phyloP scores from a whole-genome alignment of 177 flowering plant genomes.

The Vitis hybrid region DNA sequence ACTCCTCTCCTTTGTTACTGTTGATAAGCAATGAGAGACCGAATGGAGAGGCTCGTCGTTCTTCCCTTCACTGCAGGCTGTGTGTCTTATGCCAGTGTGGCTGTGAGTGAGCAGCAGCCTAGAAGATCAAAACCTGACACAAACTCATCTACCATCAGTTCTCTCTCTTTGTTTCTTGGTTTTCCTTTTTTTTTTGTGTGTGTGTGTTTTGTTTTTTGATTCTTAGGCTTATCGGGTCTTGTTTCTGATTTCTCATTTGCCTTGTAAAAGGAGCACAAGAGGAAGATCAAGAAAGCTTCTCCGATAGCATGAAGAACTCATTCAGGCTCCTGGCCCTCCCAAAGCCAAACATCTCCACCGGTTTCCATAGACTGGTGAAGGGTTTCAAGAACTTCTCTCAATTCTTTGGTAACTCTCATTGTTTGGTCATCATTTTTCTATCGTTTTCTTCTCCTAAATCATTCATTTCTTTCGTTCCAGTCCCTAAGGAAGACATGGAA shows the following conservation, averaged over 20 bases:
- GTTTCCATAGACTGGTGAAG: constrained; percentile 59
- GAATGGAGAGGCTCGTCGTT: constrained; percentile 68
- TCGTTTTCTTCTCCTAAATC: neutral
- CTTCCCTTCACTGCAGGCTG: constrained; percentile 81
- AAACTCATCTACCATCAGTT: constrained; percentile 29
- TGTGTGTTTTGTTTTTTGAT: neutral
- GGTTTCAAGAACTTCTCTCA: constrained; percentile 71
- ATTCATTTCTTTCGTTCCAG: constrained; percentile 21
- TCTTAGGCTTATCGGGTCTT: neutral
- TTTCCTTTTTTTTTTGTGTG: neutral
- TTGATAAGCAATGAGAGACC: constrained; percentile 47
- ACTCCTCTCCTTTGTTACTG: neutral
- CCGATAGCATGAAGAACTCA: constrained; percentile 45
- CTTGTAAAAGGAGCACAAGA: constrained; percentile 20
- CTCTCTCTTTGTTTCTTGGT: constrained; percentile 10
- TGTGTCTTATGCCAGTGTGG: constrained; percentile 61
- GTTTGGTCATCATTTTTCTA: too few relatives aligned
- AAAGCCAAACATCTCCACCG: constrained; percentile 50
- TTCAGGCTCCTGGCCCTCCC: constrained; percentile 35
- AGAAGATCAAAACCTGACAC: constrained; percentile 36
- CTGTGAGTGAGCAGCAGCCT: constrained; percentile 31
- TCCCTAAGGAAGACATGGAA: constrained; percentile 56
- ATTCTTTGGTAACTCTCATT: constrained; percentile 57
- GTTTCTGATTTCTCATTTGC: neutral
- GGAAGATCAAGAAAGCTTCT: constrained; percentile 36